Evolutionary conservation across 225 moss, liverwort and hornwort genomes (phyloP), one percentile per base, ranked within the genome.

Genomic region (Rhytidiadelphus loreus): DNA sequence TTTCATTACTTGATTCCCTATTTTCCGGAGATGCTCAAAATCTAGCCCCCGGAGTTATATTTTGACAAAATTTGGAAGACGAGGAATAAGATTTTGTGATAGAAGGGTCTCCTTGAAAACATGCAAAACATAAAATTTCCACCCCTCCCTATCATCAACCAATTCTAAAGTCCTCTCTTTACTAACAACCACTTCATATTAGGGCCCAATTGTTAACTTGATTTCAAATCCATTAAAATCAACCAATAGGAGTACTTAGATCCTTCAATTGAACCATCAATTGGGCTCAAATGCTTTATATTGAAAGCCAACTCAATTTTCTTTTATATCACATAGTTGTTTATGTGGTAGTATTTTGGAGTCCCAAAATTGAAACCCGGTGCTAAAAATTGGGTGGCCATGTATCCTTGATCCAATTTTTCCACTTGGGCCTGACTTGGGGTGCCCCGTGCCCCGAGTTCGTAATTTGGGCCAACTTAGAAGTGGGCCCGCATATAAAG

Each of bases 361-460:
- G 9, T n/a, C 26, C 26, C 9, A 1, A 5, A 25, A 71, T 4
- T 70, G 26, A 0, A 0, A 0, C 5, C 70, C 8, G 26, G 14
- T 70, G 41, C 70, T 25, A 70, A 14, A 70, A 25, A 43, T 15
- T 43, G 23, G 9, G 15, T 43, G 26, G 41, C 26, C 26, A 25
- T 8, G 5, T 15, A 41, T 26, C 9, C 41, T 26, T 41, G 16
- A 43, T 9, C 71, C 12, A 26, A 14, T 26, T 71, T 39, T 43
- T 26, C 26, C 26, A 41, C 25, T 41, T 41, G 3, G 7, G 4
- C 24, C 14, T 4, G 0, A 39, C 12, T 23, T 23, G 21, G 13
- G 2, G 13, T n/a, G 39, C 6, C 4, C n/a, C n/a, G n/a, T n/a
- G n/a, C n/a, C n/a, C 11, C 6, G 7, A 12, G 23, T 23, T 23